Evolutionary conservation across 768 basidiomycete species (phyloP).

Genomic region (Tephrocybe sp.): DNA sequence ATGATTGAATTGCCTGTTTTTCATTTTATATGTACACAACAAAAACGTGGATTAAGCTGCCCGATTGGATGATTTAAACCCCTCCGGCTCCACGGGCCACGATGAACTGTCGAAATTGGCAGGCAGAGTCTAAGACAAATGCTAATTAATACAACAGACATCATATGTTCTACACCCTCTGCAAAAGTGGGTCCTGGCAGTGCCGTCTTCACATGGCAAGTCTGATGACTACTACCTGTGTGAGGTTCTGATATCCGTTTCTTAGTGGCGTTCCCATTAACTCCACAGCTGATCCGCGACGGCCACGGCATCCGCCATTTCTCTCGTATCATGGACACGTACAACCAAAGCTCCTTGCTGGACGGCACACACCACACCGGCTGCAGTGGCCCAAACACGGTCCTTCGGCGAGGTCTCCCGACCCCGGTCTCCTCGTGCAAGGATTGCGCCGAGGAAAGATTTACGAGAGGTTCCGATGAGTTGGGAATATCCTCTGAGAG

Average conservation of each 20-base stretch:
- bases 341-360: conserved; percentile 74
- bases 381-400: conserved; percentile 77
- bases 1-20: too few relatives aligned
- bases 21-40: too few relatives aligned
- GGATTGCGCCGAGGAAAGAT: conserved; percentile 73
- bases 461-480: conserved; percentile 85
- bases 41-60: too few relatives aligned
- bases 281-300: conserved; percentile 65
- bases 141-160: too few relatives aligned
- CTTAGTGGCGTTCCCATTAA: neutral
- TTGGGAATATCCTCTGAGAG: conserved; percentile 57
- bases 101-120: too few relatives aligned
- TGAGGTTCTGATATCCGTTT: too few relatives aligned
- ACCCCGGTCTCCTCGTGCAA: conserved; percentile 50
- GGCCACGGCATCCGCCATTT: conserved; percentile 71
- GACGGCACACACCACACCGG: conserved; percentile 69
- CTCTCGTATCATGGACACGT: conserved; percentile 78
- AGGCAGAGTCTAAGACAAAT: too few relatives aligned
- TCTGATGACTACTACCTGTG: neutral
- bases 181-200: too few relatives aligned
- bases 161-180: too few relatives aligned
- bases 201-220: too few relatives aligned
- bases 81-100: too few relatives aligned
- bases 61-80: too few relatives aligned
- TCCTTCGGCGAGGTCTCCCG: conserved; percentile 62